Evolutionary conservation across 495 filamentous ascomycete species (phyloP), one percentile per base, ranked within the genome.

Genomic region (Penicillium antarcticum): DNA sequence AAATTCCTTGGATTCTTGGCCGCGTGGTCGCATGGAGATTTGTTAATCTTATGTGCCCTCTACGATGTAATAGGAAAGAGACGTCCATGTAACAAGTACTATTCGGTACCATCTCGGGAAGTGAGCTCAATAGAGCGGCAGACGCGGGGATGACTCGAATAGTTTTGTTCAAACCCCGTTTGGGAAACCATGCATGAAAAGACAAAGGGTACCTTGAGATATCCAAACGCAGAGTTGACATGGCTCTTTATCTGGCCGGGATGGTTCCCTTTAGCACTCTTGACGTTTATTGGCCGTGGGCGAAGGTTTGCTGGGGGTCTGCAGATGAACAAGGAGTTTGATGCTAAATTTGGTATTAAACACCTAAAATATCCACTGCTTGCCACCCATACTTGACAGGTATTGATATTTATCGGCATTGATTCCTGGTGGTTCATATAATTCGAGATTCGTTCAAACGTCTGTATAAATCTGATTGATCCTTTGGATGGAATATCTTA

Each of bases 41-140:
- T n/a, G 11, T 24, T 13, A 4, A 13, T 3, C 3, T 41, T 41
- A 29, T 8, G 5, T 23, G 26, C 26, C 26, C 6, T 23, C 11
- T 23, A 11, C 11, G 21, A 0, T 12, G 18, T 23, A 23, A 12
- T 5, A 10, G 26, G 17, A 41, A 41, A 5, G 5, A 41, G 18
- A 12, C 8, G 0, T 16, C 26, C 3, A 8, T 4, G 8, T 19
- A 17, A n/a, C 9, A 5, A 19, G 13, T 12, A 3, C 31, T 49
- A 49, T 49, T 49, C 26, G 32, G 10, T 3, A 14, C 18, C 31
- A 9, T 16, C 40, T 35, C 12, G 0, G 37, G 38, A 31, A 16
- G 26, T 9, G 34, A 18, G 23, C 26, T 49, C 47, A 49, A 49
- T 49, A 42, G 31, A 16, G 36, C 29, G n/a, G 31, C 38, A 42